These are phyloP conservation scores for Sutorius australiensis DNA, from an alignment of 768 basidiomycete genomes.

Conservation along the genomic window DNA sequence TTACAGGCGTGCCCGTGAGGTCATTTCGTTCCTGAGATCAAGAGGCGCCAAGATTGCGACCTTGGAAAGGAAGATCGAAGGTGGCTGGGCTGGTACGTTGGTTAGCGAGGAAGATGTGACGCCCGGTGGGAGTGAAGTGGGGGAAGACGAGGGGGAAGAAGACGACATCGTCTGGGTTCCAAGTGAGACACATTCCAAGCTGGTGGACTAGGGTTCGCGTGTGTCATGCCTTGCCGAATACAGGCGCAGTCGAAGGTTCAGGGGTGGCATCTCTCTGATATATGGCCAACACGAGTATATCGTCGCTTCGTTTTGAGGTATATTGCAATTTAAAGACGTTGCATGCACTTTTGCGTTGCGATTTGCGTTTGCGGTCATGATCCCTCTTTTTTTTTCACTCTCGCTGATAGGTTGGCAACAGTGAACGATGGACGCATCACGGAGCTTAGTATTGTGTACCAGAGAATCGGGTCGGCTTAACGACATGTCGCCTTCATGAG, in stretches of 20 bases:
- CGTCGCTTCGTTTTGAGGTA: conserved; percentile 13
- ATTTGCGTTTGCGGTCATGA: conserved; percentile 8
- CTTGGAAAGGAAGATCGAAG: conserved; percentile 43
- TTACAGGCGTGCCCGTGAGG: conserved; percentile 67
- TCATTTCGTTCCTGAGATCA: conserved; percentile 62
- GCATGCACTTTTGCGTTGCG: conserved; percentile 6
- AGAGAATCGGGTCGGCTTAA: conserved; percentile 13
- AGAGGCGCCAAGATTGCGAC: conserved; percentile 69
- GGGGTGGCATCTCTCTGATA: conserved; percentile 17
- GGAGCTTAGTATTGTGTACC: conserved; percentile 9
- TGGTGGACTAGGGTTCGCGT: conserved; percentile 10
- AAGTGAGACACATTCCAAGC: conserved; percentile 12
- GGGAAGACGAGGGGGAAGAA: conserved; percentile 25
- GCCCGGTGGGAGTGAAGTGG: conserved; percentile 20
- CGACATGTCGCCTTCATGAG: conserved; percentile 7
- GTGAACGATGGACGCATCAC: conserved; percentile 7
- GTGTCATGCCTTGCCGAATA: conserved; percentile 5
- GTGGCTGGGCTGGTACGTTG: conserved; percentile 65
- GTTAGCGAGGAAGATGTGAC: conserved; percentile 50
- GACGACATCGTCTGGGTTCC: conserved; percentile 34
- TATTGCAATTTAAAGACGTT: conserved; percentile 9
- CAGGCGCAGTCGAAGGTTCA: conserved; percentile 7
- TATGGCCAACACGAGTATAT: conserved; percentile 3
- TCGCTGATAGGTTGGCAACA: conserved; percentile 2
- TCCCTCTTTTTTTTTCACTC: neutral